A percentile compares a stretch with the other conserved stretches of the same genome.
Evolutionary conservation across 495 filamentous ascomycete species (phyloP).

Genomic region (Trichocladium antarcticum): DNA sequence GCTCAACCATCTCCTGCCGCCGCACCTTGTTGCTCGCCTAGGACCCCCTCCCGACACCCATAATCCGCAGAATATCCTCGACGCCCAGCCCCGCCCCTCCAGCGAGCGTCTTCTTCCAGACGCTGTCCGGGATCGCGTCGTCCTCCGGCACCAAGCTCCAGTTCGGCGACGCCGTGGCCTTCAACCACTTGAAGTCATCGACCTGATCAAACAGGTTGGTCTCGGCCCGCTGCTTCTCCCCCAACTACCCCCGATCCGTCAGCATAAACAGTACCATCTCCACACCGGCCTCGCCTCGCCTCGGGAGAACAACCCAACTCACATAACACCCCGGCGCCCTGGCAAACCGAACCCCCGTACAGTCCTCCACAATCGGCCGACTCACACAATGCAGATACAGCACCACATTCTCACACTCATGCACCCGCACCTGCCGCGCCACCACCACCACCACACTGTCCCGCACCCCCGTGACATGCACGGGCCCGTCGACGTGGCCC

Average conservation of each 20-base stretch:
- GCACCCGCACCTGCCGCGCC: slow-evolving; percentile 80
- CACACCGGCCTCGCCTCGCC: background rate
- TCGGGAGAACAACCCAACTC: slow-evolving; percentile 23
- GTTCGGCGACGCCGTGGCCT: slow-evolving; percentile 73
- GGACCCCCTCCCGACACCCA: slow-evolving; percentile 29
- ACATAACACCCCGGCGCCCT: slow-evolving; percentile 59
- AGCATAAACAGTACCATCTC: background rate
- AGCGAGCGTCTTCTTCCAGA: slow-evolving; percentile 62
- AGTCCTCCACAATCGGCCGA: slow-evolving; percentile 90
- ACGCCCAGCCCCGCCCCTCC: slow-evolving; percentile 50
- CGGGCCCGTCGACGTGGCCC: slow-evolving; percentile 64
- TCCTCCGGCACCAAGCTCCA: slow-evolving; percentile 60
- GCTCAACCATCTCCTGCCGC: background rate
- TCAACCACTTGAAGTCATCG: slow-evolving; percentile 97
- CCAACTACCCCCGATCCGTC: slow-evolving; percentile 17
- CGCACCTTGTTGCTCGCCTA: background rate
- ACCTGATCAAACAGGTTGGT: slow-evolving; percentile 75
- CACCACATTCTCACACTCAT: slow-evolving; percentile 66
- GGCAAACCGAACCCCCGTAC: slow-evolving; percentile 64
- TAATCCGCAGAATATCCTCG: slow-evolving; percentile 56
- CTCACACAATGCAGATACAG: slow-evolving; percentile 74
- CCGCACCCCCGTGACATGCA: slow-evolving; percentile 66
- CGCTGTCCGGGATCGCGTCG: slow-evolving; percentile 48
- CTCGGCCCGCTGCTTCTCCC: slow-evolving; percentile 23
- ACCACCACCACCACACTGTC: slow-evolving; percentile 64